Percentiles rank a stretch among this genome's conserved stretches.
These are phyloP conservation scores for Flammula alnicola DNA, from an alignment of 1,284 basidiomycete species.

Conservation along the genomic window DNA sequence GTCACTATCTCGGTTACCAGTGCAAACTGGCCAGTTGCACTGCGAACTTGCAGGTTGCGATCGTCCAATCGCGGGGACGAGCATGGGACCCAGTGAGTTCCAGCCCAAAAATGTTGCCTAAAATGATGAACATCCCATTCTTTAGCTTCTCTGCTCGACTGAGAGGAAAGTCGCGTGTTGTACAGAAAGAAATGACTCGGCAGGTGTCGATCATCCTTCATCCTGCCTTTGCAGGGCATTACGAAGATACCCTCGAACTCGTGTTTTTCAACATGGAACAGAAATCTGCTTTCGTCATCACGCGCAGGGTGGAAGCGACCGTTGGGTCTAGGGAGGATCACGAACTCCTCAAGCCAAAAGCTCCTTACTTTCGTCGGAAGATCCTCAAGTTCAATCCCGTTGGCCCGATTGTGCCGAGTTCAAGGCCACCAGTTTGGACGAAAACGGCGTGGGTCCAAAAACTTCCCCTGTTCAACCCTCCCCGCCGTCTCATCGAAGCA, in stretches of 20 bases:
- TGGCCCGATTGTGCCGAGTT: constrained; percentile 34
- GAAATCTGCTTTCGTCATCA: constrained; percentile 42
- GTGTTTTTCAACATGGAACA: constrained; percentile 35
- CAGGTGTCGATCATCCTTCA: constrained; percentile 30
- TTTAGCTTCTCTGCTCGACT: constrained; percentile 31
- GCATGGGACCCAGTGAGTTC: constrained; percentile 26
- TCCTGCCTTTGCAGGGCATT: constrained; percentile 37
- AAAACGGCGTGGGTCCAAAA: constrained; percentile 32
- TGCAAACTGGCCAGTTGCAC: constrained; percentile 22
- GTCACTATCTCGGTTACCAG: constrained; percentile 31
- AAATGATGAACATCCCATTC: too few relatives aligned
- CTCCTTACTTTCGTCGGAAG: constrained; percentile 40
- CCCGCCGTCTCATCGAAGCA: constrained; percentile 31
- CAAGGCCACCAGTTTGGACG: constrained; percentile 42
- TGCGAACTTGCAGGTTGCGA: constrained; percentile 32
- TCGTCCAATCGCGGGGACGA: constrained; percentile 24
- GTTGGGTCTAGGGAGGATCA: constrained; percentile 46
- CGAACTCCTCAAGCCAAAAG: constrained; percentile 40
- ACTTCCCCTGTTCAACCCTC: constrained; percentile 34
- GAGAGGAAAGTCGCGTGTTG: constrained; percentile 25
- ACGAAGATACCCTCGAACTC: constrained; percentile 43
- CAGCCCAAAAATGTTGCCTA: too few relatives aligned
- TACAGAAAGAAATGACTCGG: constrained; percentile 22
- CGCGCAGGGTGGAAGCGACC: constrained; percentile 41
- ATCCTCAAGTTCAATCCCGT: constrained; percentile 26